Evolutionary conservation across 176 grass and related monocot species (phyloP).

Genomic region (Tillandsia leiboldiana): DNA sequence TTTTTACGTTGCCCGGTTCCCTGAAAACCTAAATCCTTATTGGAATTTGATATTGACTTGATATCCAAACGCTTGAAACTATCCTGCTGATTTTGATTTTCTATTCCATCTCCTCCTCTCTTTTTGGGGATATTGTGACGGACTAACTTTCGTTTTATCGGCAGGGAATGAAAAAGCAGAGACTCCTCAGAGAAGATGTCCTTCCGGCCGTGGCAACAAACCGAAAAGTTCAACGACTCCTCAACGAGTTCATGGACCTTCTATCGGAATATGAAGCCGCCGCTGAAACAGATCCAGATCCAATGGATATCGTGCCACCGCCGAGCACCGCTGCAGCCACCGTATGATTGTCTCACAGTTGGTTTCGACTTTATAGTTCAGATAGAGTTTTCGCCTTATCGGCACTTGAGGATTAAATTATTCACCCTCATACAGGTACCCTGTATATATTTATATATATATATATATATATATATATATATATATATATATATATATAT

Average conservation of each 20-base stretch:
- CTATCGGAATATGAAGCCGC: conserved; percentile 54
- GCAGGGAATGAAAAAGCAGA: conserved; percentile 92
- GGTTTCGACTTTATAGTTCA: too few relatives aligned
- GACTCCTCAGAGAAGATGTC: conserved; percentile 73
- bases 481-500: too few relatives aligned
- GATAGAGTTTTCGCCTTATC: too few relatives aligned
- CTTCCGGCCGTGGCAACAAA: conserved; percentile 87
- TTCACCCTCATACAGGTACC: too few relatives aligned
- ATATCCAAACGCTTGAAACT: neutral
- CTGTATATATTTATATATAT: too few relatives aligned
- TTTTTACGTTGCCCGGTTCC: neutral
- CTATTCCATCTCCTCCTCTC: neutral
- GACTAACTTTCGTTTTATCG: neutral
- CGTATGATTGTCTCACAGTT: too few relatives aligned
- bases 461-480: too few relatives aligned
- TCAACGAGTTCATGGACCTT: conserved; percentile 93
- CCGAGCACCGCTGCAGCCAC: neutral
- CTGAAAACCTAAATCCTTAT: neutral
- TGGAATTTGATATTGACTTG: neutral
- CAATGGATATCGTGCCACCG: conserved; percentile 7
- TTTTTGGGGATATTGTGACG: neutral
- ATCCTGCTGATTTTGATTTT: neutral
- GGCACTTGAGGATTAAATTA: too few relatives aligned
- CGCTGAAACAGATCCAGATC: conserved; percentile 18
- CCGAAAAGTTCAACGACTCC: conserved; percentile 78